Evolutionary conservation across 2,329 filamentous ascomycete genomes (phyloP).

Genomic region (Aureobasidium uvarum): DNA sequence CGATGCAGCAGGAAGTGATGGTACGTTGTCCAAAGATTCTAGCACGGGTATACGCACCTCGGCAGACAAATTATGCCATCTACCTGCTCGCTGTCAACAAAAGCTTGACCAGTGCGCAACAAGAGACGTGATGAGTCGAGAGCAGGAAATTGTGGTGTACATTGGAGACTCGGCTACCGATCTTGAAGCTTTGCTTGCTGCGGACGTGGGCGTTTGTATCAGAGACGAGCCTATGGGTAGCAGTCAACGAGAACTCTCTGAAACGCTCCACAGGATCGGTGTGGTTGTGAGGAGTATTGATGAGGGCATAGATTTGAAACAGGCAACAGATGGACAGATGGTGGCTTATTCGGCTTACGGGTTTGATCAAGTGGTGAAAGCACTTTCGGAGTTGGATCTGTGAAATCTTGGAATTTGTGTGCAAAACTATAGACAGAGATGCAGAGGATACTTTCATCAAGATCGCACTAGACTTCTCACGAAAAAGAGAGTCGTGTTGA

Average conservation of each 20-base stretch:
- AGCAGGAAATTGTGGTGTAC: conserved; percentile 40
- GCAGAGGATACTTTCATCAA: background rate
- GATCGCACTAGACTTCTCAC: too few relatives aligned
- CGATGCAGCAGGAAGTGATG: conserved; percentile 33
- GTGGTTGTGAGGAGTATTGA: background rate
- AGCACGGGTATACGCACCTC: conserved; percentile 40
- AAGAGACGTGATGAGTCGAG: background rate
- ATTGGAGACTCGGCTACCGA: conserved; percentile 52
- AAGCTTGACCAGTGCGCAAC: background rate
- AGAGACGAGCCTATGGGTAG: conserved; percentile 42
- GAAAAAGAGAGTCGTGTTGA: too few relatives aligned
- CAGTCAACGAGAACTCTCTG: conserved; percentile 38
- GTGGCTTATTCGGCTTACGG: conserved; percentile 18
- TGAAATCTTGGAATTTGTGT: background rate
- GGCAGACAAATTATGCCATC: conserved; percentile 41
- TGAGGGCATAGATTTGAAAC: background rate
- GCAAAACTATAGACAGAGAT: background rate
- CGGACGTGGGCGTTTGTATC: conserved; percentile 50
- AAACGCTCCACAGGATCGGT: conserved; percentile 36
- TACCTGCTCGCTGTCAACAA: conserved; percentile 30
- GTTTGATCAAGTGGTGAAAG: background rate
- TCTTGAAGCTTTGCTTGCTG: conserved; percentile 46
- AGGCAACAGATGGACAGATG: background rate
- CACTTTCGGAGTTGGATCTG: background rate
- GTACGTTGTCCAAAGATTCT: conserved; percentile 33